Percentiles rank a stretch among this genome's conserved stretches.
These are phyloP conservation scores for Nemania abortiva DNA, from an alignment of 2,329 filamentous ascomycete genomes.

Conservation along the genomic window DNA sequence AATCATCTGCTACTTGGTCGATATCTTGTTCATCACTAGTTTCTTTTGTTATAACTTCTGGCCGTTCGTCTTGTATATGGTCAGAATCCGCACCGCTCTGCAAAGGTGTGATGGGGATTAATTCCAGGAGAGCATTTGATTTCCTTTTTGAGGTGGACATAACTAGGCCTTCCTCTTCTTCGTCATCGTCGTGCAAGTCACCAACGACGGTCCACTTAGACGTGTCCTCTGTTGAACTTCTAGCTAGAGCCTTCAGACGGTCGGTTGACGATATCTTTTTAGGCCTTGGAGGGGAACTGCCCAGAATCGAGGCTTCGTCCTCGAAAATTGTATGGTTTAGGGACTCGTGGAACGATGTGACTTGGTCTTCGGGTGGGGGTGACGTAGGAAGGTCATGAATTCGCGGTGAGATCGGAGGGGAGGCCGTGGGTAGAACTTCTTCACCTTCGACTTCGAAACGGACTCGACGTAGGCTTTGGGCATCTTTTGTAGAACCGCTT, in stretches of 20 bases:
- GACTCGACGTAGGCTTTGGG: slow-evolving; percentile 69
- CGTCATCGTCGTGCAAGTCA: slow-evolving; percentile 49
- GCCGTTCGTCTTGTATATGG: background rate
- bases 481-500: slow-evolving; percentile 60
- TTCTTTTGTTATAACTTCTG: slow-evolving; percentile 20
- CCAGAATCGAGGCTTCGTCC: slow-evolving; percentile 52
- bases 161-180: slow-evolving; percentile 50
- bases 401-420: slow-evolving; percentile 58
- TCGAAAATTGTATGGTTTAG: slow-evolving; percentile 46
- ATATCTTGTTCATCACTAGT: slow-evolving; percentile 31
- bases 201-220: slow-evolving; percentile 65
- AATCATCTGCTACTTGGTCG: slow-evolving; percentile 41
- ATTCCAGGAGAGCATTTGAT: slow-evolving; percentile 14
- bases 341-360: slow-evolving; percentile 42
- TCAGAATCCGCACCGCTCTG: slow-evolving; percentile 13
- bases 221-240: slow-evolving; percentile 63
- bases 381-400: slow-evolving; percentile 47
- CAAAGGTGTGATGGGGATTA: background rate
- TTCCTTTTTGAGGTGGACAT: slow-evolving; percentile 43
- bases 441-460: slow-evolving; percentile 71
- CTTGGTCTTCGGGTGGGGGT: slow-evolving; percentile 40
- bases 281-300: slow-evolving; percentile 56
- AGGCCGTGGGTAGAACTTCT: slow-evolving; percentile 71
- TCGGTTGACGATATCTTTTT: slow-evolving; percentile 69
- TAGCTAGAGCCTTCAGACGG: slow-evolving; percentile 64